Base-by-base conservation (phyloP, 306 rosid species). In the Purshia tridentata region DNA sequence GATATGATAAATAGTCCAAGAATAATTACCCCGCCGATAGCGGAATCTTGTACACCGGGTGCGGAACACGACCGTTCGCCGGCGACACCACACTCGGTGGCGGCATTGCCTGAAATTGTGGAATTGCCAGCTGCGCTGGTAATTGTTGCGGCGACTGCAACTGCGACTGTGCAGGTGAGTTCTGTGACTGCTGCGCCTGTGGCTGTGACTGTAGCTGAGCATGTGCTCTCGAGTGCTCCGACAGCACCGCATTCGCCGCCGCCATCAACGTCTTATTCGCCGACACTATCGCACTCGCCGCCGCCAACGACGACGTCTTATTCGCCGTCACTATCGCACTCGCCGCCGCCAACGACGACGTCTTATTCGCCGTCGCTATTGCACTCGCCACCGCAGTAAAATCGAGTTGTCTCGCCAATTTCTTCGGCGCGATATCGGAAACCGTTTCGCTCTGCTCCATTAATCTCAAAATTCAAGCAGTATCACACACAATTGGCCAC, bases 391-490 rank as follows among this genome's bases (percentile, higher is more conserved):
- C 77, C 74, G 83, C 69, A 2, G 84, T 44, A 75, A 91, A 91
- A 83, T 91, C 88, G 79, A 91, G 80, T 65, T 89, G 89, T 78
- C 95, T 81, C 20, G 74, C 89, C 73, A 80, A 78, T 82, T 83
- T 89, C 69, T 77, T 53, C 16, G 85, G 75, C 62, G 78, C 80
- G 19, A 67, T 78, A 73, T 83, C 72, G 13, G 87, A 66, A 72
- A 64, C 67, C 7, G 81, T 72, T 75, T 84, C 87, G 42, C 83
- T 83, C 80, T 73, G 82, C 83, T 91, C 92, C 97, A 87, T 87
- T 72, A 53, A n/a, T 52, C 53, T 20, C 67, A 18, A 8, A 42
- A 58, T 37, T 53, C 78, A 66, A 75, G 53, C 13, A 41, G 45
- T 40, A 44, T 22, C 16, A 54, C 15, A 29, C 60, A 45, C 51